Conservation (phyloP, 2,329 filamentous ascomycete genomes). For the Fusarium mangiferae region DNA sequence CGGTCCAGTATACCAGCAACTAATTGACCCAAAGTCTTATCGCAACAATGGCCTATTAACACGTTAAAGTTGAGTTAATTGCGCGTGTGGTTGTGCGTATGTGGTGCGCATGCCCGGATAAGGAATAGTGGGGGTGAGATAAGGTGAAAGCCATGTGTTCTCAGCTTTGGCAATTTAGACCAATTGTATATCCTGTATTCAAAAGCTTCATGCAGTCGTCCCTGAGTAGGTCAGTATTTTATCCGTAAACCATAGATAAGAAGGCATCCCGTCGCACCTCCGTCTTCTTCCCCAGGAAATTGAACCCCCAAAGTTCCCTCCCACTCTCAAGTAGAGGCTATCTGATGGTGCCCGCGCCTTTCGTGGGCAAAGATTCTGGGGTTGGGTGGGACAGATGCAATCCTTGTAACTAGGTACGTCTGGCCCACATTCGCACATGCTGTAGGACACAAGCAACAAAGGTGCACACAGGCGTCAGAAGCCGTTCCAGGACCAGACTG, state of each 20-base stretch:
- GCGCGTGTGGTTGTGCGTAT: slow-evolving; percentile 13
- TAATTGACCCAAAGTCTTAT: slow-evolving; percentile 20
- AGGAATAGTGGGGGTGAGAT: slow-evolving; percentile 27
- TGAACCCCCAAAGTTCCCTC: slow-evolving; percentile 34
- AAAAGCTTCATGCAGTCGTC: slow-evolving; percentile 7
- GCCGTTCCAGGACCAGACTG: slow-evolving; percentile 22
- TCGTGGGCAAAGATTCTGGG: slow-evolving; percentile 36
- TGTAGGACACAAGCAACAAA: slow-evolving; percentile 3
- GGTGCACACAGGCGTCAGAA: slow-evolving; percentile 28
- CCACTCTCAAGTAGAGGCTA: slow-evolving; percentile 31
- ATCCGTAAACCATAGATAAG: slow-evolving; percentile 31
- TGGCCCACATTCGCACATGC: slow-evolving; percentile 17
- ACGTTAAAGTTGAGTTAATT: slow-evolving; percentile 23
- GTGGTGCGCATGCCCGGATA: slow-evolving; percentile 24
- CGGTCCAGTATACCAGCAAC: slow-evolving; percentile 5
- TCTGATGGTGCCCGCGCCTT: slow-evolving; percentile 34
- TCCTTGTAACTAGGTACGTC: not conserved
- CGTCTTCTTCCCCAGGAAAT: slow-evolving; percentile 4
- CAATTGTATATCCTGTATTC: slow-evolving; percentile 31
- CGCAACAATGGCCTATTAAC: slow-evolving; percentile 6
- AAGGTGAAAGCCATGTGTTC: not conserved
- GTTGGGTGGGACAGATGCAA: slow-evolving; percentile 33
- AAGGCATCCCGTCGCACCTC: slow-evolving; percentile 8
- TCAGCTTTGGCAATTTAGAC: not conserved
- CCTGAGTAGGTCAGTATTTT: not conserved